These are phyloP conservation scores for Scheffersomyces segobiensis DNA, from an alignment of 1,139 yeast species.

Conservation along the genomic window DNA sequence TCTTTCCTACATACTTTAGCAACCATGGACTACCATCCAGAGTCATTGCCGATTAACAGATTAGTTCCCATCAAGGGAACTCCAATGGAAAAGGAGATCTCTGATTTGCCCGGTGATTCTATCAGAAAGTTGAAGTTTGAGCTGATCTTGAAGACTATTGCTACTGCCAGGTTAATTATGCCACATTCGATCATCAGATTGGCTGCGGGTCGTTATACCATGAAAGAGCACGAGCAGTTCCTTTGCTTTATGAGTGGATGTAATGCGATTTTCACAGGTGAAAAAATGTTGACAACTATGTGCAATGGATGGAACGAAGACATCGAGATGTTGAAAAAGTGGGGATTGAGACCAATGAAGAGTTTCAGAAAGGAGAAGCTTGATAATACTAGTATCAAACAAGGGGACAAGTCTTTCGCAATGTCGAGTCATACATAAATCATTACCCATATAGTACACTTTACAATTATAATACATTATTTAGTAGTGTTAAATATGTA, in stretches of 20 bases:
- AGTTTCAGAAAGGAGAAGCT: constrained; percentile 31
- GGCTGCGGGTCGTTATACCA: constrained; percentile 81
- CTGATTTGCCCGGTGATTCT: constrained; percentile 39
- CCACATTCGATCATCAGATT: constrained; percentile 69
- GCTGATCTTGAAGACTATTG: constrained; percentile 64
- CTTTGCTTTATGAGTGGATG: constrained; percentile 78
- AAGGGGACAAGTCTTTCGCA: neutral
- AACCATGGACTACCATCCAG: constrained; percentile 71
- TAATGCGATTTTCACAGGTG: constrained; percentile 81
- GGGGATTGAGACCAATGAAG: constrained; percentile 76
- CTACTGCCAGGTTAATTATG: constrained; percentile 76
- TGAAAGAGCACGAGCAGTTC: constrained; percentile 76
- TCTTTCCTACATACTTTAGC: constrained; percentile 68
- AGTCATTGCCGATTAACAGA: constrained; percentile 77
- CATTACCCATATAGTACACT: constrained; percentile 8
- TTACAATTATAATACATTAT: neutral
- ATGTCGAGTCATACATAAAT: neutral
- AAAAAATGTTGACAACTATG: constrained; percentile 79
- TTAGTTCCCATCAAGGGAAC: constrained; percentile 81
- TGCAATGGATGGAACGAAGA: constrained; percentile 88
- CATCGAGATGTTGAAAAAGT: constrained; percentile 59
- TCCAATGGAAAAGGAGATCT: constrained; percentile 61
- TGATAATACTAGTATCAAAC: neutral
- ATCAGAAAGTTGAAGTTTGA: constrained; percentile 53
- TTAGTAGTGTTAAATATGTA: neutral